Base-by-base conservation (phyloP, 1,139 yeast species). In the Suhomyces choctaworum region DNA sequence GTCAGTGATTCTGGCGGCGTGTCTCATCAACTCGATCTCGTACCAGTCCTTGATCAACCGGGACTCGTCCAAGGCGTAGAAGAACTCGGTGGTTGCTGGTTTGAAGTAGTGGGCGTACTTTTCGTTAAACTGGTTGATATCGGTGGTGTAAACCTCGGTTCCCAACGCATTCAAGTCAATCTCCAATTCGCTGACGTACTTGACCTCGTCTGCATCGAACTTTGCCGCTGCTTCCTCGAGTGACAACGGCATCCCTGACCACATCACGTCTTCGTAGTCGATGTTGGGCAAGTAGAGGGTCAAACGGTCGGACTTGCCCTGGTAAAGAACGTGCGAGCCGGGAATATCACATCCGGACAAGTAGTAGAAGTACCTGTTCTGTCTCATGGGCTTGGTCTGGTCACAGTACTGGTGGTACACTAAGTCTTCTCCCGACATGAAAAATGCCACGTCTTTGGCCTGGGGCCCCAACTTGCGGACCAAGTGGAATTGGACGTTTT, bases 211-310 rank as follows among this genome's bases (percentile, higher is more conserved):
- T 22, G 87, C 90, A 48, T 90, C 96, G 51, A 64, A 92, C 43
- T 68, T 71, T 13, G 64, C 56, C 31, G 60, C 40, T 0, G 97
- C 96, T 15, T 82, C 80, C 34, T 82, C 80, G n/a, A 70, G 50
- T 25, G 78, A 66, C 35, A 87, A 46, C 2, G 98, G 97, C 61
- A 83, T 57, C 0, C 98, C 98, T 39, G 94, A 82, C 97, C 98
- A 92, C 90, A 92, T 85, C 31, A 92, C 86, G 55, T 87, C 96
- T 30, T 92, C 97, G 34, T 76, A 64, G 55, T 89, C 96, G 31
- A 90, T 70, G 39, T 84, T 76, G 3, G 97, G 97, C 35, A 92
- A 68, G 54, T 84, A 90, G 29, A 90, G 65, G 0, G 80, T 78
- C 46, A 88, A 70, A 37, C 75, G 68, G 36, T 83, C 88, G 13